Base-by-base conservation (phyloP, 2,329 filamentous ascomycete species). In the Dactylella cylindrospora region DNA sequence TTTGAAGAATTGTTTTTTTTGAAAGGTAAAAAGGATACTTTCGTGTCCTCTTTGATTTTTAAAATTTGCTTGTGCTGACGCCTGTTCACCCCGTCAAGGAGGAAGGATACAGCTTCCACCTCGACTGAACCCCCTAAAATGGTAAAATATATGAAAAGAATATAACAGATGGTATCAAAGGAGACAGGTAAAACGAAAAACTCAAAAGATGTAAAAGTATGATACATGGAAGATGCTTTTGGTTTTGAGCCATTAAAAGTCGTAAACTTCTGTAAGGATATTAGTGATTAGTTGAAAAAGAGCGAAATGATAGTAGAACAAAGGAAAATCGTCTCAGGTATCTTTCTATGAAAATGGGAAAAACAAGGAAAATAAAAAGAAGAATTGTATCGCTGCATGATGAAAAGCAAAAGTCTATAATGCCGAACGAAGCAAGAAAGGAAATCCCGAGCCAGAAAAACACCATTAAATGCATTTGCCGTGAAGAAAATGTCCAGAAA, bases 251-350 rank as follows among this genome's bases (percentile, higher is more conserved):
- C 57, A 62, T 62, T 43, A 54, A 47, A 62, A 53, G 57, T 62
- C 49, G 39, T 54, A 36, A 62, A 40, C 23, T 29, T 31, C 39
- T 8, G 22, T 15, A 15, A 49, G 41, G 15, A 52, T 52, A 61
- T 46, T 61, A 61, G 46, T 52, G 43, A 47, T 29, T 20, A 19
- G 29, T 31, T 38, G 43, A 33, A 13, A 28, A n/a, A n/a, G n/a
- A n/a, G n/a, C n/a, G n/a, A n/a, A n/a, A n/a, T n/a, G n/a, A n/a
- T n/a, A n/a, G n/a, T n/a, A n/a, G n/a, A 10, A 52, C 41, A 61
- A 62, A 62, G 45, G 57, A 62, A 62, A 62, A 35, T 61, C 55
- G 55, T 61, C 41, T 35, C n/a, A 53, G 55, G 55, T 61, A 53
- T 53, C 35, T 52, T 5, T 40, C 49, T 62, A 61, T 53, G 15